Base-by-base conservation (phyloP, 2,329 filamentous ascomycete genomes). In the Aspergillus candidus region DNA sequence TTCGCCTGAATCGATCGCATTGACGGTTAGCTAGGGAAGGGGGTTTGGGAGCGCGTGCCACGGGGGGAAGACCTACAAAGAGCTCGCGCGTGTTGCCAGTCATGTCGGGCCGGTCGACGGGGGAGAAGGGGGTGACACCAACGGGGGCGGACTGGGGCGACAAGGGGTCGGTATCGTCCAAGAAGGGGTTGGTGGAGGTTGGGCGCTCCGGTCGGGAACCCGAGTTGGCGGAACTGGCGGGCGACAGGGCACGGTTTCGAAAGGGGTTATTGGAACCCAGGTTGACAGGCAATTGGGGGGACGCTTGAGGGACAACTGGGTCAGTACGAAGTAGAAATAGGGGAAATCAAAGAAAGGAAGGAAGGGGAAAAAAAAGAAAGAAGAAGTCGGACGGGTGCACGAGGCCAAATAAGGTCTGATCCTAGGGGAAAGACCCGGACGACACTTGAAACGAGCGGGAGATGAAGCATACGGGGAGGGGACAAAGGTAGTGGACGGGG, bases 171-270 rank as follows among this genome's bases (percentile, higher is more conserved):
- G 57, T 58, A 18, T 71, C 69, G 57, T 77, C 77, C 41, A 83
- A 66, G 57, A 84, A 84, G 18, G 80, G 80, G 55, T 84, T 84
- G 36, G 75, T 78, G 41, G 79, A 80, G 44, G 71, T 66, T 36
- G 74, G 76, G 51, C 75, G 72, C 49, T 72, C 63, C 43, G 69
- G 63, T 34, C 55, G 61, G 42, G 50, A 46, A 27, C 50, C 52
- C 14, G 44, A 61, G 37, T 55, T 54, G 40, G 57, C 58, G 41
- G 63, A 59, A 36, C 56, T 54, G 38, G 54, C 56, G 4, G 65
- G 68, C 30, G 70, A 72, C 34, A 68, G 50, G 13, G 70, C 63
- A 44, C 69, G 70, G 50, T 73, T 74, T 53, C 72, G 65, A 47
- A 75, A 75, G 11, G 72, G 72, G 46, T 75, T 75, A 49, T 75